Percentiles rank a stretch among this genome's conserved stretches.
Evolutionary conservation across 768 basidiomycete species (phyloP).

Genomic region (Lactifluus pinguis): DNA sequence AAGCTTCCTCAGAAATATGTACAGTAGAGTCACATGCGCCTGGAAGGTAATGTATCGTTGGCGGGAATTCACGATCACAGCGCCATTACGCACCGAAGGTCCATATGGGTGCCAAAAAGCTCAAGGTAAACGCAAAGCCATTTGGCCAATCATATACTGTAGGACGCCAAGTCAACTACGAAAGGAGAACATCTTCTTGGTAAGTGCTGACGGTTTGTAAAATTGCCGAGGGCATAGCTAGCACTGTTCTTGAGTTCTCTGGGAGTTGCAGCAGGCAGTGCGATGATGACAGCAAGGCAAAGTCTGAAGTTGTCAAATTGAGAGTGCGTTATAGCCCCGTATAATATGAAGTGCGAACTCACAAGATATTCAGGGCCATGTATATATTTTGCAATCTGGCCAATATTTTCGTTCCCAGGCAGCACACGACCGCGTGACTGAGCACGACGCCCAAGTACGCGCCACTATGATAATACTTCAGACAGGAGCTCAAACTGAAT

Average conservation of each 20-base stretch:
- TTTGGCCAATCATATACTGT: slow-evolving; percentile 34
- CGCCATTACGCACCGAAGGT: slow-evolving; percentile 30
- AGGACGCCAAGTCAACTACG: neutral
- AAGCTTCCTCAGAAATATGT: slow-evolving; percentile 64
- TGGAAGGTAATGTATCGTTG: neutral
- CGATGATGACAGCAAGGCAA: slow-evolving; percentile 57
- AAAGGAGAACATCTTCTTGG: neutral
- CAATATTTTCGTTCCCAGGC: slow-evolving; percentile 53
- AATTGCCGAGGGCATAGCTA: slow-evolving; percentile 32
- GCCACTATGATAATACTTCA: slow-evolving; percentile 34
- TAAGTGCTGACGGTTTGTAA: slow-evolving; percentile 28
- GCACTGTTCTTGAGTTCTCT: slow-evolving; percentile 33
- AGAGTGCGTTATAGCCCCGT: neutral
- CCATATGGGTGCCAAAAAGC: slow-evolving; percentile 37
- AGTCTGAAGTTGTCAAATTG: slow-evolving; percentile 31
- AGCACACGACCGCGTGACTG: slow-evolving; percentile 55
- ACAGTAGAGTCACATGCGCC: slow-evolving; percentile 46
- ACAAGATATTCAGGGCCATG: slow-evolving; percentile 61
- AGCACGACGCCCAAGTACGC: slow-evolving; percentile 55
- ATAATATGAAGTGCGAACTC: slow-evolving; percentile 22
- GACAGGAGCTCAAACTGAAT: neutral
- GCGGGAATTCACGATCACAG: neutral
- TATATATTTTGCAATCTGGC: slow-evolving; percentile 69
- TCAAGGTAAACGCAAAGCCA: slow-evolving; percentile 36
- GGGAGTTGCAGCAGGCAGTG: slow-evolving; percentile 34